Conservation (phyloP, 139 green algal species). For the Prasinococcaceae sp. region DNA sequence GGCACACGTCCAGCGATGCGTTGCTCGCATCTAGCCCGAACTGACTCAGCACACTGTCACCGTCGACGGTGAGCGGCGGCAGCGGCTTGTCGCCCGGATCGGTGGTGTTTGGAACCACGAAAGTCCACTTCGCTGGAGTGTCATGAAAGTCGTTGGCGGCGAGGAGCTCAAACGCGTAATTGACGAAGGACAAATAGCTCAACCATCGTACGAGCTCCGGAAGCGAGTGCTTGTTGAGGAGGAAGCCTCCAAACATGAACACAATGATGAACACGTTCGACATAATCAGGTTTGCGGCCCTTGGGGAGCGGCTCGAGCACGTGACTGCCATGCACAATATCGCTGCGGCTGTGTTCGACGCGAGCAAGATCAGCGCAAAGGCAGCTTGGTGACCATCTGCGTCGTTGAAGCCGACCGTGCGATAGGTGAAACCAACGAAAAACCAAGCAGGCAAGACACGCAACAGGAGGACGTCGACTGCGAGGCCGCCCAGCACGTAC, state of each 20-base stretch:
- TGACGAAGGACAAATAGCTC: conserved; percentile 36
- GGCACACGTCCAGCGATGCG: too few species aligned
- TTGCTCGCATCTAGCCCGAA: too few species aligned
- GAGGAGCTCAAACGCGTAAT: conserved; percentile 54
- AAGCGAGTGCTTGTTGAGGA: conserved; percentile 52
- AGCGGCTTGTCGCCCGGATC: too few species aligned
- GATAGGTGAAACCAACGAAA: conserved; percentile 37
- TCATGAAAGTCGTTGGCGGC: conserved; percentile 31
- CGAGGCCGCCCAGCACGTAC: conserved; percentile 43
- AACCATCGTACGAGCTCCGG: conserved; percentile 31
- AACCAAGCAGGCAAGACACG: conserved; percentile 44
- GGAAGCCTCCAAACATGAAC: conserved; percentile 51
- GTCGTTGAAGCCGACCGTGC: conserved; percentile 40
- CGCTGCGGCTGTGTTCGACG: conserved; percentile 22
- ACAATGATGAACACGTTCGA: conserved; percentile 2
- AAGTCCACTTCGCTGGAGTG: conserved; percentile 14
- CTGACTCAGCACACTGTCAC: too few species aligned
- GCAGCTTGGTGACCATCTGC: conserved; percentile 4
- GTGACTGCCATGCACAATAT: conserved; percentile 17
- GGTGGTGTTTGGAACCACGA: too few species aligned
- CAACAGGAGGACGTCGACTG: conserved; percentile 54
- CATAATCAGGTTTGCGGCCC: conserved; percentile 22
- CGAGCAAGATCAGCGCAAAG: conserved; percentile 30
- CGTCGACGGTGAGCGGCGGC: too few species aligned
- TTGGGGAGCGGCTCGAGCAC: conserved; percentile 16